phyloP scores from a whole-genome alignment of 2,329 filamentous ascomycete genomes.

The Penicillium decumbens region DNA sequence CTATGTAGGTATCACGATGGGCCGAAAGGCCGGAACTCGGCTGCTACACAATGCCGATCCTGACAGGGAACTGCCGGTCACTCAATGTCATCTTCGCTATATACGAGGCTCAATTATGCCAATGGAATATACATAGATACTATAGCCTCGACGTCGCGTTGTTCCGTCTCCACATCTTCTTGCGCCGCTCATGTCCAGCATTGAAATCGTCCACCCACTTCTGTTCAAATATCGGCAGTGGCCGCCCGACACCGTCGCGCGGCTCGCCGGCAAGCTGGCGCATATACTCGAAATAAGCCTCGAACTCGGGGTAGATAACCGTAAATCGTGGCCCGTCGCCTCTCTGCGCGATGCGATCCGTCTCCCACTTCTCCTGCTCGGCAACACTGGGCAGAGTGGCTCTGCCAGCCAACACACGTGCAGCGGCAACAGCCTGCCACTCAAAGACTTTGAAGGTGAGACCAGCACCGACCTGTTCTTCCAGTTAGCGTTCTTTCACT shows the following conservation, averaged over 20 bases:
- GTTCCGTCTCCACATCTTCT: constrained; percentile 57
- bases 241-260: constrained; percentile 35
- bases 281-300: constrained; percentile 59
- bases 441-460: constrained; percentile 66
- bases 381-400: constrained; percentile 47
- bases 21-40: not conserved
- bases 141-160: constrained; percentile 22
- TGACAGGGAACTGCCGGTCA: not conserved
- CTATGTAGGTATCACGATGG: not conserved
- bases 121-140: not conserved
- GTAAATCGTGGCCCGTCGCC: constrained; percentile 57
- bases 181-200: constrained; percentile 53
- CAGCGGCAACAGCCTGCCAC: constrained; percentile 62
- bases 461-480: constrained; percentile 32
- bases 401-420: constrained; percentile 55
- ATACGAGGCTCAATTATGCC: not conserved
- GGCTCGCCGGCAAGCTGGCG: constrained; percentile 44
- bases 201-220: constrained; percentile 47
- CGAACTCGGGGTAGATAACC: constrained; percentile 58
- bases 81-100: not conserved
- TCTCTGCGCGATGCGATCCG: constrained; percentile 48
- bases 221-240: constrained; percentile 42
- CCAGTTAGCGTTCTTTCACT: constrained; percentile 3
- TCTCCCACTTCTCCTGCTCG: constrained; percentile 56
- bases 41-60: not conserved